Evolutionary conservation across 768 basidiomycete species (phyloP).

Genomic region (Tylopilus vinaceipallidus): DNA sequence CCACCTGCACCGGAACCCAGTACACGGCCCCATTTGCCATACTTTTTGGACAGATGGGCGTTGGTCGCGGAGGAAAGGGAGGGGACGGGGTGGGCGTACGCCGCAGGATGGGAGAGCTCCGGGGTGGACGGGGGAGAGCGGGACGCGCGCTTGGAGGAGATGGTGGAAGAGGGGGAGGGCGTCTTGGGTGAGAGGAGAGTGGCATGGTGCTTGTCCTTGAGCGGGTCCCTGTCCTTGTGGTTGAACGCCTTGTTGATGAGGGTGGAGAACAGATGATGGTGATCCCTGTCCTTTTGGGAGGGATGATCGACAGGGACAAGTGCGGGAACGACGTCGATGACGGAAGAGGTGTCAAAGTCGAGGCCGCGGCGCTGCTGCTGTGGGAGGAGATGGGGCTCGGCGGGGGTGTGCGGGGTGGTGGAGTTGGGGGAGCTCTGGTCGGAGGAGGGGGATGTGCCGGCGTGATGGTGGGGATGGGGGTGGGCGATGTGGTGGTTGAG

Average conservation of each 20-base stretch:
- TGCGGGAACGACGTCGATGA: conserved; percentile 32
- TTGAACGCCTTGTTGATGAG: conserved; percentile 37
- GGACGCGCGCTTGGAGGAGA: conserved; percentile 28
- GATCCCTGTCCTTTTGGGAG: conserved; percentile 25
- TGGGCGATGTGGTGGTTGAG: conserved; percentile 88
- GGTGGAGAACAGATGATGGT: conserved; percentile 28
- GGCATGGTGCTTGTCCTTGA: conserved; percentile 5
- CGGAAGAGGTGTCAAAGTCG: conserved; percentile 36
- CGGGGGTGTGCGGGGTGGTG: conserved; percentile 25
- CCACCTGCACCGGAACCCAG: conserved; percentile 98
- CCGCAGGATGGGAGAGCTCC: conserved; percentile 18
- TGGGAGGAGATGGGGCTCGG: conserved; percentile 33
- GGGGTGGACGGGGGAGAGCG: conserved; percentile 26
- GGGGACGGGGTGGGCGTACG: conserved; percentile 38
- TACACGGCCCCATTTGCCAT: conserved; percentile 97
- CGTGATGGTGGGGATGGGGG: conserved; percentile 28
- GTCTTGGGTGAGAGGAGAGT: conserved; percentile 21
- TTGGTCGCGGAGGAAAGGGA: conserved; percentile 83
- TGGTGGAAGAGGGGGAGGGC: conserved; percentile 33
- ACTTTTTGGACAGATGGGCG: conserved; percentile 95
- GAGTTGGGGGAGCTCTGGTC: conserved; percentile 27
- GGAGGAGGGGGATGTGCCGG: conserved; percentile 26
- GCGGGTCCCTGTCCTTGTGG: conserved; percentile 26
- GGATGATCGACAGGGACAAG: conserved; percentile 17
- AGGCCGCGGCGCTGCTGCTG: conserved; percentile 35